Conservation (phyloP, 2,329 filamentous ascomycete genomes). For the Teratosphaeria pseudoeucalypti region DNA sequence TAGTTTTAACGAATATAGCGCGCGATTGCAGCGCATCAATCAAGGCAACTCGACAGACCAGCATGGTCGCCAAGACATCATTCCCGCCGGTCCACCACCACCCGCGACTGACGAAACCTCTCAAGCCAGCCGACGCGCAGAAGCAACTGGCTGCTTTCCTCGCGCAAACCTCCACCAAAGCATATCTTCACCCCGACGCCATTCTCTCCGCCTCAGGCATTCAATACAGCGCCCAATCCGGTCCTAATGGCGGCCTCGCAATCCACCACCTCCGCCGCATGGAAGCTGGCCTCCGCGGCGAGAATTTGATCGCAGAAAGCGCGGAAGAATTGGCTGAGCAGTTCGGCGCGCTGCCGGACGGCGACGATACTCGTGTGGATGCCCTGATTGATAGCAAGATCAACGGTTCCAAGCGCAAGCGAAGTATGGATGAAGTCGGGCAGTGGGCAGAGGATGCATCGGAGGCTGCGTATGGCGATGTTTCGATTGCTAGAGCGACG, state of each 20-base stretch:
- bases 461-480: slow-evolving; percentile 5
- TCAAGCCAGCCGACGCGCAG: slow-evolving; percentile 27
- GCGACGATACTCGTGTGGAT: slow-evolving; percentile 20
- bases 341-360: slow-evolving; percentile 22
- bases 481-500: slow-evolving; percentile 4
- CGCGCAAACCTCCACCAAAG: slow-evolving; percentile 26
- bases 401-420: slow-evolving; percentile 12
- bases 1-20: not conserved
- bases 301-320: slow-evolving; percentile 36
- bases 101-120: slow-evolving; percentile 18
- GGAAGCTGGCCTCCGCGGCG: slow-evolving; percentile 42
- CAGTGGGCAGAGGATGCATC: slow-evolving; percentile 8
- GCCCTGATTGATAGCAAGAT: slow-evolving; percentile 23
- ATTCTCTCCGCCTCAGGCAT: slow-evolving; percentile 34
- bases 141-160: slow-evolving; percentile 32
- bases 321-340: slow-evolving; percentile 26
- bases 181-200: slow-evolving; percentile 41
- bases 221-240: slow-evolving; percentile 32
- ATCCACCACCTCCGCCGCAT: slow-evolving; percentile 45
- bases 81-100: slow-evolving; percentile 28
- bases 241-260: slow-evolving; percentile 36
- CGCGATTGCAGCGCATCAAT: not conserved
- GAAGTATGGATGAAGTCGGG: slow-evolving; percentile 6
- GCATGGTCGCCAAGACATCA: slow-evolving; percentile 3
- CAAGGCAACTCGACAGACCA: not conserved